These are phyloP conservation scores for Sinapis alba DNA, from an alignment of 441 rosid genomes.

Conservation along the genomic window DNA sequence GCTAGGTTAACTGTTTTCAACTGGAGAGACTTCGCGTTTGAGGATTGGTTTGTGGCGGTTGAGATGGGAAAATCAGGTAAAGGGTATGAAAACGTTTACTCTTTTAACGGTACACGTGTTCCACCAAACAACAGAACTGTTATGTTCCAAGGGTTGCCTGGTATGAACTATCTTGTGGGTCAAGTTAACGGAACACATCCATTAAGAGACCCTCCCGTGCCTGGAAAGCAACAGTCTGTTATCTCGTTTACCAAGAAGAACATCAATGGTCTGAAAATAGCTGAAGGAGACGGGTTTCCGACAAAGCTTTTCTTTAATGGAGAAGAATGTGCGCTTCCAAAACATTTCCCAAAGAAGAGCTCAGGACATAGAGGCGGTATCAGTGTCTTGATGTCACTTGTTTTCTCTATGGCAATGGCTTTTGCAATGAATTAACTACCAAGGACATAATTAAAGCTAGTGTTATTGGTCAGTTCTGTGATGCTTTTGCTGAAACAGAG, in stretches of 20 bases:
- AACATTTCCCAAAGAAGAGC: constrained; percentile 49
- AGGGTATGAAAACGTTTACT: constrained; percentile 73
- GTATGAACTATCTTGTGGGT: constrained; percentile 68
- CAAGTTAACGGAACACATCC: constrained; percentile 59
- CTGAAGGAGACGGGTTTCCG: constrained; percentile 77
- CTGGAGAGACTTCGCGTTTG: constrained; percentile 58
- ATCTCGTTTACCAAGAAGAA: constrained; percentile 70
- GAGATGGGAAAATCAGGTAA: constrained; percentile 56
- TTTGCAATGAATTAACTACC: constrained; percentile 29
- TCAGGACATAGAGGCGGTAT: constrained; percentile 41
- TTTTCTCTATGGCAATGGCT: constrained; percentile 43
- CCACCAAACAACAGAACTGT: constrained; percentile 50
- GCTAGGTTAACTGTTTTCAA: constrained; percentile 82
- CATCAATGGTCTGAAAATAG: constrained; percentile 49
- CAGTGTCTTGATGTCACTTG: constrained; percentile 34
- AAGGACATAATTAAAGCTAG: constrained; percentile 6
- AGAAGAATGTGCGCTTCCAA: constrained; percentile 89
- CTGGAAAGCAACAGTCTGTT: constrained; percentile 92
- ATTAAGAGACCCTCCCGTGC: constrained; percentile 52
- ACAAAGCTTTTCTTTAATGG: constrained; percentile 76
- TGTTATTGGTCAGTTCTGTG: constrained; percentile 29
- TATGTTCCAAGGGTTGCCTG: constrained; percentile 68
- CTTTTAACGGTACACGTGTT: constrained; percentile 78
- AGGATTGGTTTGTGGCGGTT: constrained; percentile 77
- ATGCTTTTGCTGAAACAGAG: constrained; percentile 32